Percentiles rank a stretch among this genome's conserved stretches.
phyloP scores from a whole-genome alignment of 2,329 filamentous ascomycete genomes.

The Cytospora piceicola region DNA sequence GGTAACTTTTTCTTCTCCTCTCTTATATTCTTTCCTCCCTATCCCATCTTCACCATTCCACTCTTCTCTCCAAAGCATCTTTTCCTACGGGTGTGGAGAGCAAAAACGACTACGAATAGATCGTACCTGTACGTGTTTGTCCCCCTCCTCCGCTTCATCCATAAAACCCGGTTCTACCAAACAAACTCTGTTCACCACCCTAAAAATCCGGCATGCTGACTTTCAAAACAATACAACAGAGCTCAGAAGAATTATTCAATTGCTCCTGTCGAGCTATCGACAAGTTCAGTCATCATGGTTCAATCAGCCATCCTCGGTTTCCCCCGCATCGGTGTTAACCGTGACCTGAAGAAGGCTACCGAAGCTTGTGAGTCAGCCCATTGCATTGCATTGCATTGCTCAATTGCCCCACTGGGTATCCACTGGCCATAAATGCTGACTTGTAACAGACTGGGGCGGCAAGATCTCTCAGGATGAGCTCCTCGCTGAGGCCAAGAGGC shows the following conservation, averaged over 20 bases:
- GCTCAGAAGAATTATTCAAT: conserved; percentile 23
- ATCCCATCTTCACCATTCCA: conserved; percentile 25
- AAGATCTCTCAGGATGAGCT: conserved; percentile 93
- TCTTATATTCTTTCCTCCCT: conserved; percentile 7
- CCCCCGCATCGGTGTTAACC: conserved; percentile 96
- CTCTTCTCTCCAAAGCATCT: conserved; percentile 24
- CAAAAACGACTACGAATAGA: conserved; percentile 8
- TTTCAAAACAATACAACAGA: conserved; percentile 16
- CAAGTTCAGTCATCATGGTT: conserved; percentile 56
- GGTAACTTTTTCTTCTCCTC: conserved; percentile 1
- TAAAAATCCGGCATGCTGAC: conserved; percentile 11
- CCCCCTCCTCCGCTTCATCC: conserved; percentile 12
- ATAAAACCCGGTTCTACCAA: conserved; percentile 2
- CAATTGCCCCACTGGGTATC: not conserved
- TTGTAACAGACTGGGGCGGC: conserved; percentile 72
- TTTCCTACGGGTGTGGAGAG: conserved; percentile 30
- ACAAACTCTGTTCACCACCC: not conserved
- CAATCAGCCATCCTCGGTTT: conserved; percentile 88
- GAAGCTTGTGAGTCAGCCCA: conserved; percentile 72
- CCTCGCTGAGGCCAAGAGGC: conserved; percentile 92
- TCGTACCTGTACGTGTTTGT: conserved; percentile 12
- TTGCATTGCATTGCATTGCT: not conserved
- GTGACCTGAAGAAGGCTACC: conserved; percentile 99
- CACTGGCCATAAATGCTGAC: conserved; percentile 32
- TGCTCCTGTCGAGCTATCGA: conserved; percentile 26